Conservation (phyloP, 352 stramenopile species). For the Phytophthora europaea region DNA sequence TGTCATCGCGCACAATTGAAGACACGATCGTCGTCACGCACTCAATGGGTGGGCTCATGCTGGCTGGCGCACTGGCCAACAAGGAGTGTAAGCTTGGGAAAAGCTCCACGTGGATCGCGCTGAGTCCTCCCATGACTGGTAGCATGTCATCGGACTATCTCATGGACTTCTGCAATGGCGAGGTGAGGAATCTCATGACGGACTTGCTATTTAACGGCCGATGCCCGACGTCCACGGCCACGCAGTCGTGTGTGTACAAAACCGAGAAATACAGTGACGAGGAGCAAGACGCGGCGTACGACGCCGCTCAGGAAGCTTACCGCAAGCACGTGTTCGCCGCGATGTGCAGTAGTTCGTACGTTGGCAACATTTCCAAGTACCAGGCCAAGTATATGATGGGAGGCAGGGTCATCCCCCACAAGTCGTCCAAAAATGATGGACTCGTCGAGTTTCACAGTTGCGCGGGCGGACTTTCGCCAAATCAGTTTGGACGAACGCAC, state of each 20-base stretch:
- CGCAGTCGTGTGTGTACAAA: constrained; percentile 42
- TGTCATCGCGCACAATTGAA: constrained; percentile 22
- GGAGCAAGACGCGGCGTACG: constrained; percentile 28
- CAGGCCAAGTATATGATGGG: constrained; percentile 43
- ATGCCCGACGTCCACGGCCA: constrained; percentile 43
- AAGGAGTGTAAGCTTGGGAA: constrained; percentile 20
- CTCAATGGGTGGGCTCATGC: constrained; percentile 52
- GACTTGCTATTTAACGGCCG: constrained; percentile 34
- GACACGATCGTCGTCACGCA: constrained; percentile 53
- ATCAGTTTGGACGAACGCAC: constrained; percentile 39
- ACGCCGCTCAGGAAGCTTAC: constrained; percentile 35
- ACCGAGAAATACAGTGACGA: constrained; percentile 31
- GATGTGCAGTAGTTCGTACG: constrained; percentile 49
- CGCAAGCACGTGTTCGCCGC: constrained; percentile 42
- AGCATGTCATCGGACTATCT: constrained; percentile 56
- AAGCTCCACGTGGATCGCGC: constrained; percentile 44
- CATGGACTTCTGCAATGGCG: constrained; percentile 45
- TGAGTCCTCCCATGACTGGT: constrained; percentile 48
- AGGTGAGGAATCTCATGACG: constrained; percentile 32
- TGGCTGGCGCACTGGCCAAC: constrained; percentile 31
- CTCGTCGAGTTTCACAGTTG: constrained; percentile 60
- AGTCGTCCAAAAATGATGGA: constrained; percentile 48
- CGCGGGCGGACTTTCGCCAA: constrained; percentile 25
- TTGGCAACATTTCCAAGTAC: constrained; percentile 53
- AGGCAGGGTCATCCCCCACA: constrained; percentile 41